Evolutionary conservation across 139 green algal genomes (phyloP).

Genomic region (Coelastrella sp.): DNA sequence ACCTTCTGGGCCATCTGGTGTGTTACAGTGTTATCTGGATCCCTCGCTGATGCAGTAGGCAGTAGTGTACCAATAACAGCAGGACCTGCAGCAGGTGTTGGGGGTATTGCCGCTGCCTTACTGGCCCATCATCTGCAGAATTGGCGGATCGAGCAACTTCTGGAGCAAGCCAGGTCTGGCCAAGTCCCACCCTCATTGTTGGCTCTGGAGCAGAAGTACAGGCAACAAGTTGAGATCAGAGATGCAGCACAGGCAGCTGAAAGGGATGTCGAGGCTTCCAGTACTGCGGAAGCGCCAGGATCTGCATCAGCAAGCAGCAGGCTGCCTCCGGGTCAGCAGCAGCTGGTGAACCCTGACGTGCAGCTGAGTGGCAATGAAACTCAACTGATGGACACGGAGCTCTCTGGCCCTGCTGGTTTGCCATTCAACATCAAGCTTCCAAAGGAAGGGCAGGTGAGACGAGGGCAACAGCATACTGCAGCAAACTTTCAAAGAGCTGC

Average conservation of each 20-base stretch:
- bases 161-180: background rate
- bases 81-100: slow-evolving; percentile 18
- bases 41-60: slow-evolving; percentile 24
- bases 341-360: background rate
- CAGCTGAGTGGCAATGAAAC: background rate
- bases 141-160: slow-evolving; percentile 24
- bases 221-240: background rate
- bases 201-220: slow-evolving; percentile 10
- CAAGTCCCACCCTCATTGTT: background rate
- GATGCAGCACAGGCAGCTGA: background rate
- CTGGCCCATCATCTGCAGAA: slow-evolving; percentile 38
- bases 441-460: slow-evolving; percentile 23
- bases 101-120: slow-evolving; percentile 14
- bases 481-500: too few species aligned
- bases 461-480: too few species aligned
- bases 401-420: background rate
- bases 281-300: background rate
- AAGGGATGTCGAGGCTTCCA: background rate
- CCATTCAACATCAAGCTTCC: slow-evolving; percentile 2
- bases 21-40: slow-evolving; percentile 10
- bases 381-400: background rate
- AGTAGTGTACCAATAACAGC: slow-evolving; percentile 27
- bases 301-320: slow-evolving; percentile 6
- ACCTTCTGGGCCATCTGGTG: slow-evolving; percentile 42
- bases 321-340: too few species aligned